These are phyloP conservation scores for Paramarasmius palmivorus DNA, from an alignment of 1,284 basidiomycete species.

Conservation along the genomic window DNA sequence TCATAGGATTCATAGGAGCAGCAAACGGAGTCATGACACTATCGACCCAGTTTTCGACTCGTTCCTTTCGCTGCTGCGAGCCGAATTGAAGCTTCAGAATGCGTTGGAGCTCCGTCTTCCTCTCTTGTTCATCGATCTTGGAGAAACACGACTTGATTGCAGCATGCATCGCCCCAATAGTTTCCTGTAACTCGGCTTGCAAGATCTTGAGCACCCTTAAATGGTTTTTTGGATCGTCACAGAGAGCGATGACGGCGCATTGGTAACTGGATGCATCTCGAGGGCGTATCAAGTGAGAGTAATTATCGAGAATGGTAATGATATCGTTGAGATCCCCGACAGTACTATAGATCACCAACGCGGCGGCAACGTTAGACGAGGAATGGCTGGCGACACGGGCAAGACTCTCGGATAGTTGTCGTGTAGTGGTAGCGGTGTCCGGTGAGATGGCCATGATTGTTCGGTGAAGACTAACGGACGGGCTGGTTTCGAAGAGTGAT, in stretches of 20 bases:
- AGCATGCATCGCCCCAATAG: conserved; percentile 39
- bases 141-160: conserved; percentile 46
- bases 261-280: conserved; percentile 50
- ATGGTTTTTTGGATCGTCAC: conserved; percentile 10
- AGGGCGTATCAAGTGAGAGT: conserved; percentile 57
- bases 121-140: conserved; percentile 40
- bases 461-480: conserved; percentile 46
- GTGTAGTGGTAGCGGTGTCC: conserved; percentile 28
- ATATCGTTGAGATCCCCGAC: conserved; percentile 36
- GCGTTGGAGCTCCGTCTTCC: conserved; percentile 40
- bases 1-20: conserved; percentile 47
- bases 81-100: conserved; percentile 44
- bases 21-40: conserved; percentile 41
- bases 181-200: conserved; percentile 52
- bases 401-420: conserved; percentile 37
- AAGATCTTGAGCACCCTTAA: conserved; percentile 40
- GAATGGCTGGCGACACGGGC: conserved; percentile 42
- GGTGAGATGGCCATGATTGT: conserved; percentile 40
- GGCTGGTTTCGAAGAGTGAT: conserved; percentile 45
- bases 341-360: conserved; percentile 49
- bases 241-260: conserved; percentile 40
- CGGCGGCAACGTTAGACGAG: conserved; percentile 51
- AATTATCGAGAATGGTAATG: conserved; percentile 39
- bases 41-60: conserved; percentile 56
- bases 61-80: conserved; percentile 38